Evolutionary conservation across 768 basidiomycete genomes (phyloP), one percentile per base, ranked within the genome.

Genomic region (Tubosaeta brunneosetosa): DNA sequence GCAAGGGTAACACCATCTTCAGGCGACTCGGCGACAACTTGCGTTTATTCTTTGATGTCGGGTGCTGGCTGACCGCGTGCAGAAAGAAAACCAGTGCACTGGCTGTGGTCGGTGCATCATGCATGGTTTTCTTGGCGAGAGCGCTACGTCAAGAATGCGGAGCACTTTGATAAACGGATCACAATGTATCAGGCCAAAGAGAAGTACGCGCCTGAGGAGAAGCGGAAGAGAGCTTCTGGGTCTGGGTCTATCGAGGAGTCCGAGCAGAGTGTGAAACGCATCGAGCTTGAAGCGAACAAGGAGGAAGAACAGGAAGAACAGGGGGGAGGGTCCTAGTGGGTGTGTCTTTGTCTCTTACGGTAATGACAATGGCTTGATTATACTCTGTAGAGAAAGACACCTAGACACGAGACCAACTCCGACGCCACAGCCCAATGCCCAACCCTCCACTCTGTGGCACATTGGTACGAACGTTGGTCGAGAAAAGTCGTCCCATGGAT

Each of bases 91-190:
- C 0, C 66, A 62, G 53, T n/a, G n/a, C n/a, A n/a, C n/a, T 85
- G 82, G 81, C 66, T 72, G 11, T 86, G 82, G 80, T 66, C 75
- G n/a, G 55, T 45, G 16, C 66, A 63, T 6, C 85, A 85, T 62
- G 3, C 82, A 3, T 80, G 74, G 79, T 72, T 73, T n/a, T 82
- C 82, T 4, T 86, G 85, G 85, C 77, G 82, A 22, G 76, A 81
- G 43, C 73, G 77, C n/a, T 86, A 86, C 57, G 69, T 62, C 54
- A 80, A 72, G 55, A 71, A 84, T 45, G 46, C 70, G 36, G 57
- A 32, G 0, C 22, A 56, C 0, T 83, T 81, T 47, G 74, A 85
- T 53, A 26, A 10, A 3, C 47, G 43, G n/a, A 83, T 85, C 36
- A 56, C 46, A 34, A 60, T 41, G 9, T 77, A 76, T 52, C 75